These are phyloP conservation scores for Dissophora globulifera DNA, from an alignment of 192 early-diverging fungal species.

Conservation along the genomic window DNA sequence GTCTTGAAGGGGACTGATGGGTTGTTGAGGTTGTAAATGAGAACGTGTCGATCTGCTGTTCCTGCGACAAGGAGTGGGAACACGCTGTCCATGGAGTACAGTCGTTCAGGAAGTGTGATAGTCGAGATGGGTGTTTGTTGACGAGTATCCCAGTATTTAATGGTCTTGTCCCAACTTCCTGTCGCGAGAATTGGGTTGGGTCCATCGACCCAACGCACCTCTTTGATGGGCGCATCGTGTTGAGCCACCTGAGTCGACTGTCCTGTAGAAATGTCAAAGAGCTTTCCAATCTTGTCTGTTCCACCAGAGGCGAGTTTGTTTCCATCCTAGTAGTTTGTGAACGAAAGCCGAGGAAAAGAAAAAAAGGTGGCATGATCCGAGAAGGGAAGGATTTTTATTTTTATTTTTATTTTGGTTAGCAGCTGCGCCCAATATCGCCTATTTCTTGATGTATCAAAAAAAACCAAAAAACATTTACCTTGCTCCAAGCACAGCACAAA, in stretches of 20 bases:
- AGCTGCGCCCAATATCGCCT: too few relatives aligned
- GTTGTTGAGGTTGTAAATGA: slow-evolving; percentile 83
- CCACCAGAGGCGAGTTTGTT: slow-evolving; percentile 90
- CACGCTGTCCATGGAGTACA: slow-evolving; percentile 88
- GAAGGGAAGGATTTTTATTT: too few relatives aligned
- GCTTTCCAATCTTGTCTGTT: slow-evolving; percentile 87
- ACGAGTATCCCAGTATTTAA: slow-evolving; percentile 96
- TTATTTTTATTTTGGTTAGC: too few relatives aligned
- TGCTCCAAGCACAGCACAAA: slow-evolving; percentile 87
- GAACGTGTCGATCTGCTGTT: slow-evolving; percentile 88
- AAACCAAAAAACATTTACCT: slow-evolving; percentile 53
- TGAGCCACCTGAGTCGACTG: slow-evolving; percentile 86
- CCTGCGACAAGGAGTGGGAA: slow-evolving; percentile 89
- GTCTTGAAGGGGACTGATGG: slow-evolving; percentile 79
- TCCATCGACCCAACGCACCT: slow-evolving; percentile 80
- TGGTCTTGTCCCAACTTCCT: slow-evolving; percentile 95
- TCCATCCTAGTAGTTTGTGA: slow-evolving; percentile 74
- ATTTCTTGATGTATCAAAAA: too few relatives aligned
- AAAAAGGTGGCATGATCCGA: too few relatives aligned
- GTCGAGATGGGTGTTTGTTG: slow-evolving; percentile 77
- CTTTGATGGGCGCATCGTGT: slow-evolving; percentile 91
- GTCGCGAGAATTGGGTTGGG: slow-evolving; percentile 78
- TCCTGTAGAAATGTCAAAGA: slow-evolving; percentile 86
- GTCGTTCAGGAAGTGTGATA: slow-evolving; percentile 84
- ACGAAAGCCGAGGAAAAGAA: too few relatives aligned